Percentiles rank a stretch among this genome's conserved stretches.
Evolutionary conservation across 176 grass and related monocot species (phyloP).

Genomic region (Tuctoria greenei): DNA sequence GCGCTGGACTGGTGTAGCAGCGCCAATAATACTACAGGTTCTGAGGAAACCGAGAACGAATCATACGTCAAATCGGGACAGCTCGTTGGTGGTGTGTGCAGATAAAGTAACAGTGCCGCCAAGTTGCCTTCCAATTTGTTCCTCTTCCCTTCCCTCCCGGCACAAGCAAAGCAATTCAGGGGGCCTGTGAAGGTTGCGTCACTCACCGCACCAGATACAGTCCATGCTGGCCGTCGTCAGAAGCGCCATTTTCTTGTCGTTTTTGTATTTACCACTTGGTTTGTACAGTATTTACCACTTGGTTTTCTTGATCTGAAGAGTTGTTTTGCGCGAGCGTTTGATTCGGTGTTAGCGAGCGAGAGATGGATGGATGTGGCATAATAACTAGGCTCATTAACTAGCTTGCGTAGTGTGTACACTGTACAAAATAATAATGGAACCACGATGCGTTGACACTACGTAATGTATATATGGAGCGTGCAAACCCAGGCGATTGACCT

Average conservation of each 20-base stretch:
- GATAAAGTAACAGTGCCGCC: background rate
- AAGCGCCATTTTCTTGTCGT: no score
- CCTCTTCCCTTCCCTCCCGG: background rate
- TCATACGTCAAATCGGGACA: slow-evolving; percentile 33
- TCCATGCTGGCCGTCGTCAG: background rate
- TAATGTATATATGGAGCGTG: no score
- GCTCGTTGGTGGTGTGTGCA: background rate
- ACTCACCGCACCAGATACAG: no score
- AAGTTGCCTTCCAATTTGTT: background rate
- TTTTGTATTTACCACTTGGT: no score
- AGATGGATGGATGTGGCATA: background rate
- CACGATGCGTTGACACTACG: no score
- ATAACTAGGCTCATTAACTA: no score
- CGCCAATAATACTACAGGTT: background rate
- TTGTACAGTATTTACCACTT: no score
- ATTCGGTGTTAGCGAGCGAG: background rate
- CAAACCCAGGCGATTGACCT: no score
- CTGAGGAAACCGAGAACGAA: slow-evolving; percentile 19
- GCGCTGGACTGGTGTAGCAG: background rate
- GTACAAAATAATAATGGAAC: no score
- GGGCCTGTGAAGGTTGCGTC: slow-evolving; percentile 1
- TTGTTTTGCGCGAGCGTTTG: background rate
- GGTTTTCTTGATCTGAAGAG: no score
- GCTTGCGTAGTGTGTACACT: no score
- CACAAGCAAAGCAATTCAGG: slow-evolving; percentile 20